Evolutionary conservation across 345 rosid species (phyloP), one percentile per base, ranked within the genome.

Genomic region (Eucalyptus marginata): DNA sequence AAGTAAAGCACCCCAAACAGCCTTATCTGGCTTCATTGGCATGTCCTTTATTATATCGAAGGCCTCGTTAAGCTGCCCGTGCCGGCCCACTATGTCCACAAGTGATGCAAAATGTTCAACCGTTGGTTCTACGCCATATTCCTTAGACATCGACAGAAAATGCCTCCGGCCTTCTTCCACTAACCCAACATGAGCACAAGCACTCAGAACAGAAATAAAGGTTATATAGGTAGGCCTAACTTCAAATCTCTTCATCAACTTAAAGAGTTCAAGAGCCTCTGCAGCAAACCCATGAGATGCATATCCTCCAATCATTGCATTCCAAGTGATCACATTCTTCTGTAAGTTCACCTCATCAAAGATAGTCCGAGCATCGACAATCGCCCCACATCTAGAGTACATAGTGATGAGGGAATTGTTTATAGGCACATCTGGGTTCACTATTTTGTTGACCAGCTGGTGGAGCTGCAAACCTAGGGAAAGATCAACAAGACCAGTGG

Each of bases 241-340:
- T 51, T 88, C 88, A 62, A 86, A 88, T 51, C 89, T 87, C 88
- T 90, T 95, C 97, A 96, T 95, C 90, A 89, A 66, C 62, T 89
- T 20, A 87, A 94, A 95, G 66, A 95, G 88, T 85, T 92, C 87
- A 40, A 95, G 91, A 90, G 97, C 96, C 90, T 94, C 95, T 7
- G 88, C 62, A 47, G 94, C 93, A 86, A 92, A 91, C 86, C 97
- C 97, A 88, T 96, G 96, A 85, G 95, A 94, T 66, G 98, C 95
- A 81, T 93, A 96, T 47, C 97, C 98, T 90, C 98, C 96, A 49
- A 96, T 96, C 95, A 95, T 96, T 33, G 97, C 97, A 90, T 96
- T 96, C 97, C 98, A 96, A 51, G 97, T 90, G 90, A 95, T 91
- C 17, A 96, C 97, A 90, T 94, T 94, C 90, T 91, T 96, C 87